Evolutionary conservation across 1,284 basidiomycete genomes (phyloP).

Genomic region (Leccinum fallax): DNA sequence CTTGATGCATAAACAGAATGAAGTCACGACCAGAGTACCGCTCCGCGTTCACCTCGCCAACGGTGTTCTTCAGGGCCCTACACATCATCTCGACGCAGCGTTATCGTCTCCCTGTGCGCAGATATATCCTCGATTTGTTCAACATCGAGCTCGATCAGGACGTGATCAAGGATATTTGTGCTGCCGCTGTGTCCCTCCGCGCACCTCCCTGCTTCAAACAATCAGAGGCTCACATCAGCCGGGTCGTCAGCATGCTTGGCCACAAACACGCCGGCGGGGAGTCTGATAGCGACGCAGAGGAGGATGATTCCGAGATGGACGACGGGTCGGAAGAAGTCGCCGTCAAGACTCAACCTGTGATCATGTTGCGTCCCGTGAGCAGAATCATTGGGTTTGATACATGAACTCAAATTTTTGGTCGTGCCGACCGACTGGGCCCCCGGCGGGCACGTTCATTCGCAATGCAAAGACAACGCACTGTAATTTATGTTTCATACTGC

Average conservation of each 20-base stretch:
- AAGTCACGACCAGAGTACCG: constrained; percentile 79
- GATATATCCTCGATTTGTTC: constrained; percentile 94
- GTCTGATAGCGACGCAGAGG: constrained; percentile 64
- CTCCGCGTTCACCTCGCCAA: constrained; percentile 74
- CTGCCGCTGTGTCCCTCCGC: constrained; percentile 51
- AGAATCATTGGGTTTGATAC: constrained; percentile 62
- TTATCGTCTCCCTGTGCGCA: constrained; percentile 87
- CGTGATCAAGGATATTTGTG: constrained; percentile 53
- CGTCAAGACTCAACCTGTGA: constrained; percentile 50
- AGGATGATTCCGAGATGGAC: constrained; percentile 54
- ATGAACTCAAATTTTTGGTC: constrained; percentile 7
- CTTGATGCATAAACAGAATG: constrained; percentile 51
- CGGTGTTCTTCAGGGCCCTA: constrained; percentile 82
- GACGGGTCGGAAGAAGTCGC: constrained; percentile 35
- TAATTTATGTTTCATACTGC: constrained; percentile 30
- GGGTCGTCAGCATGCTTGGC: constrained; percentile 61
- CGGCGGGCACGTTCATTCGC: neutral
- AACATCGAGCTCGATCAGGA: constrained; percentile 72
- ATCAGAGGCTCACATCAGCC: constrained; percentile 47
- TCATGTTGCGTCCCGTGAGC: constrained; percentile 60
- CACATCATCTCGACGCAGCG: constrained; percentile 86
- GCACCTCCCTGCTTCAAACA: constrained; percentile 52
- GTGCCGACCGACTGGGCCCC: neutral
- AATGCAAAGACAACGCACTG: neutral
- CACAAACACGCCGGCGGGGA: constrained; percentile 48